Conservation (phyloP, 2,329 filamentous ascomycete genomes). For the Fusarium redolens region DNA sequence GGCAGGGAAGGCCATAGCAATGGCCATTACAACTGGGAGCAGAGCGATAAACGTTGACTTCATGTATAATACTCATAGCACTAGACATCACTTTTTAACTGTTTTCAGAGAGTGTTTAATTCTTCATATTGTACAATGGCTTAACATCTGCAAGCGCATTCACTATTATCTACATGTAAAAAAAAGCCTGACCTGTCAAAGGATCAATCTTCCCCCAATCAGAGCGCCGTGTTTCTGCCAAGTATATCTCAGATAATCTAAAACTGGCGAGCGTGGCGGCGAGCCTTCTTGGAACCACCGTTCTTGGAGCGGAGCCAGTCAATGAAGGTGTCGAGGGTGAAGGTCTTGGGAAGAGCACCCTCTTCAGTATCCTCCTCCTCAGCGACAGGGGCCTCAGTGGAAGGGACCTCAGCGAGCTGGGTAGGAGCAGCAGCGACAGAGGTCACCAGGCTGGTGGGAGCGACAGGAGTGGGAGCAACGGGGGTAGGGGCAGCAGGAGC, state of each 20-base stretch:
- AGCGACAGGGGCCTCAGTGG: neutral
- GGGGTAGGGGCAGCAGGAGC: neutral
- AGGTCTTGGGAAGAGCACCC: slow-evolving; percentile 37
- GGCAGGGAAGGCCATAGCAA: too few species aligned
- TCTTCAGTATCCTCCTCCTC: neutral
- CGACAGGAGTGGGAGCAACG: slow-evolving; percentile 7
- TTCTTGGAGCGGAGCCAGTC: slow-evolving; percentile 24
- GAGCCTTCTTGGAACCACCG: slow-evolving; percentile 22
- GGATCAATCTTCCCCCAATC: neutral
- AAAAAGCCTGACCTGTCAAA: neutral
- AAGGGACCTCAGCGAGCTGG: neutral
- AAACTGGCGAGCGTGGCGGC: slow-evolving; percentile 39
- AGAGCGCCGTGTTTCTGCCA: rapidly evolving
- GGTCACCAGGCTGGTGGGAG: neutral
- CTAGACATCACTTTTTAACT: neutral
- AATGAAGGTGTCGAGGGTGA: slow-evolving; percentile 42
- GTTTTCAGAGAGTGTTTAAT: too few species aligned
- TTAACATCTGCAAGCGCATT: neutral
- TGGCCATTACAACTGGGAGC: too few species aligned
- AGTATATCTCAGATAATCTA: slow-evolving; percentile 2
- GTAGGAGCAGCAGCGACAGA: neutral
- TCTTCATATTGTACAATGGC: neutral
- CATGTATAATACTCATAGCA: too few species aligned
- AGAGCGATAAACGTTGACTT: too few species aligned
- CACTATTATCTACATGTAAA: slow-evolving; percentile 10